Conservation (phyloP, 495 filamentous ascomycete genomes). For the Penicillium silybi region DNA sequence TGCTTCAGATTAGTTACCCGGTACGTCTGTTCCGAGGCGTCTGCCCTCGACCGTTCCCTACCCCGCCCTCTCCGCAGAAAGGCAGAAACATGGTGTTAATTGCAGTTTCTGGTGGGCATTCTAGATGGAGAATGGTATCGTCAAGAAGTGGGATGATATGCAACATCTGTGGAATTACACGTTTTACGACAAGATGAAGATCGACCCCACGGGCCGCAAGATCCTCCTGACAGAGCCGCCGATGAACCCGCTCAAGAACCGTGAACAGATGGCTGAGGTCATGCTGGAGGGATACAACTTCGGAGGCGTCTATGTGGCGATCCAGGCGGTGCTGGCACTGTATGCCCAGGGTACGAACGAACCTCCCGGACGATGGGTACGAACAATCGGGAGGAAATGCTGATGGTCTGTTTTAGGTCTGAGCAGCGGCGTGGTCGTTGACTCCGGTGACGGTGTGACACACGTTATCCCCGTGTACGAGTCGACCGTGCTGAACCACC, state of each 20-base stretch:
- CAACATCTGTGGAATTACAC: constrained; percentile 99
- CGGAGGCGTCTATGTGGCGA: constrained; percentile 96
- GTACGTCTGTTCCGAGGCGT: constrained; percentile 42
- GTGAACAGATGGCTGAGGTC: constrained; percentile 95
- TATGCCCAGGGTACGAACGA: constrained; percentile 80
- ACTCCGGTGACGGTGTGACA: constrained; percentile 96
- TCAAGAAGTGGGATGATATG: constrained; percentile 99
- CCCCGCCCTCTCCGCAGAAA: constrained; percentile 23
- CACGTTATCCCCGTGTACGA: constrained; percentile 99
- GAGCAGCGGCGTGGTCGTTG: constrained; percentile 92
- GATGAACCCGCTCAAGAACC: constrained; percentile 94
- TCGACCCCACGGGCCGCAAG: constrained; percentile 89
- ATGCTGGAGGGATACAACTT: constrained; percentile 98
- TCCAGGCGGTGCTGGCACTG: constrained; percentile 94
- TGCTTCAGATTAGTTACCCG: constrained; percentile 97
- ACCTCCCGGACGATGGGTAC: not conserved
- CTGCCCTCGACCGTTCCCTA: constrained; percentile 14
- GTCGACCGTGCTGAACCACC: constrained; percentile 93
- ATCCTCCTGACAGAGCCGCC: constrained; percentile 98
- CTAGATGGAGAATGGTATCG: constrained; percentile 98
- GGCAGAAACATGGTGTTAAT: constrained; percentile 27
- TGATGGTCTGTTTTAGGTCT: constrained; percentile 56
- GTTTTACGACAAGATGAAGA: constrained; percentile 91
- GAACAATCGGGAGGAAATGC: constrained; percentile 1
- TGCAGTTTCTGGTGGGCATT: constrained; percentile 4